phyloP scores from a whole-genome alignment of 129 eudicot species.

The Glebionis coronaria region DNA sequence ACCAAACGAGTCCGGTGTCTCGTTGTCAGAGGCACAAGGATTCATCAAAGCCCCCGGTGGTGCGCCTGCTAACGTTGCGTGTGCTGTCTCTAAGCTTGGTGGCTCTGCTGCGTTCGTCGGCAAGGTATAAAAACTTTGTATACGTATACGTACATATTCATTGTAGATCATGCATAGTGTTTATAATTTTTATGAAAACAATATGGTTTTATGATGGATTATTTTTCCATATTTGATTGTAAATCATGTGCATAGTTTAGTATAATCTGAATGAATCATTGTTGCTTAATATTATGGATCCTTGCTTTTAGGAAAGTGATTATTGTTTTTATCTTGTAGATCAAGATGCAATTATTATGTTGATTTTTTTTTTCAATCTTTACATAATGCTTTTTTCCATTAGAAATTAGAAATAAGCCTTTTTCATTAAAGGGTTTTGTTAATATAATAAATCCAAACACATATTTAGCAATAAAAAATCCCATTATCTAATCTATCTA shows the following conservation, averaged over 20 bases:
- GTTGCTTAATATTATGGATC: slow-evolving; percentile 6
- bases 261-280: neutral
- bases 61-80: slow-evolving; percentile 84
- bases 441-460: too few relatives aligned
- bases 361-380: neutral
- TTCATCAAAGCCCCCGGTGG: slow-evolving; percentile 90
- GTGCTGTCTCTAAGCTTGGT: slow-evolving; percentile 67
- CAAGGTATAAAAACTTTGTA: slow-evolving; percentile 35
- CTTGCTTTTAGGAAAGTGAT: neutral
- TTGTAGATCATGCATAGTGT: neutral
- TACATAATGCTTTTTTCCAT: too few relatives aligned
- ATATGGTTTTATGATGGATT: neutral
- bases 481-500: neutral
- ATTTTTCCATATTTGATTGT: neutral
- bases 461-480: neutral
- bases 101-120: slow-evolving; percentile 67
- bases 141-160: neutral
- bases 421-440: too few relatives aligned
- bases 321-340: neutral
- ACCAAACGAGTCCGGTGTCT: slow-evolving; percentile 60
- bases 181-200: neutral
- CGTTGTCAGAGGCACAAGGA: slow-evolving; percentile 63
- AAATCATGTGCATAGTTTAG: neutral
- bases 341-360: neutral
- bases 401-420: too few relatives aligned